These are phyloP conservation scores for Hordeum pubiflorum DNA, from an alignment of 202 grass and related monocot genomes.

Conservation along the genomic window DNA sequence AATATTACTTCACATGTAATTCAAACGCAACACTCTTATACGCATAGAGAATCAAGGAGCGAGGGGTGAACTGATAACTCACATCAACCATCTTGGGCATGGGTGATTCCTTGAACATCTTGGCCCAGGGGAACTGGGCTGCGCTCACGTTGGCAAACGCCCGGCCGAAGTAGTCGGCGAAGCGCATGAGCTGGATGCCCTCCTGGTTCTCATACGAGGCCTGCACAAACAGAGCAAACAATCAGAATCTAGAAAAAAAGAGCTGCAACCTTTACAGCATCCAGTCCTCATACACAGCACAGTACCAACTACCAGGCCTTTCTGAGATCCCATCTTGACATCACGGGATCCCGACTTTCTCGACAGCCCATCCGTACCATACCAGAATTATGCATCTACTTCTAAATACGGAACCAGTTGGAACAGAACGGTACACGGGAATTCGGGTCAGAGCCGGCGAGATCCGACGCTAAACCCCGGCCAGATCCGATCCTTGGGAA, in stretches of 20 bases:
- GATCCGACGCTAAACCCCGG: slow-evolving; percentile 29
- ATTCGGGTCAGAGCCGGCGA: not conserved
- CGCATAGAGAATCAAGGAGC: not conserved
- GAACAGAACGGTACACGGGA: not conserved
- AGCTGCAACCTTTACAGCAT: slow-evolving; percentile 5
- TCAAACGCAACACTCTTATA: not conserved
- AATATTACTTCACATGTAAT: not conserved
- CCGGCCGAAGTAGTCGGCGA: slow-evolving; percentile 88
- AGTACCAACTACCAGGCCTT: not conserved
- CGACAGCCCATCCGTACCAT: not conserved
- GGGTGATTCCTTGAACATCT: slow-evolving; percentile 89
- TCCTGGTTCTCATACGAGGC: slow-evolving; percentile 75
- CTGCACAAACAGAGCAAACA: slow-evolving; percentile 30
- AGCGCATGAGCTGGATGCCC: slow-evolving; percentile 95
- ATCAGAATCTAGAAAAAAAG: not conserved
- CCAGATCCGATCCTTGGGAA: slow-evolving; percentile 30
- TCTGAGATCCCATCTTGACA: slow-evolving; percentile 31
- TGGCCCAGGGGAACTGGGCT: slow-evolving; percentile 75
- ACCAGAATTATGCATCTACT: slow-evolving; percentile 8
- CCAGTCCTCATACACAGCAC: not conserved
- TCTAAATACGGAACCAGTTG: not conserved
- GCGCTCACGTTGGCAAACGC: slow-evolving; percentile 57
- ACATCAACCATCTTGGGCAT: slow-evolving; percentile 81
- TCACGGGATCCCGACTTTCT: slow-evolving; percentile 16
- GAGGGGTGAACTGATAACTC: slow-evolving; percentile 20